Base-by-base conservation (phyloP, 495 filamentous ascomycete species). In the Cenococcum geophilum region DNA sequence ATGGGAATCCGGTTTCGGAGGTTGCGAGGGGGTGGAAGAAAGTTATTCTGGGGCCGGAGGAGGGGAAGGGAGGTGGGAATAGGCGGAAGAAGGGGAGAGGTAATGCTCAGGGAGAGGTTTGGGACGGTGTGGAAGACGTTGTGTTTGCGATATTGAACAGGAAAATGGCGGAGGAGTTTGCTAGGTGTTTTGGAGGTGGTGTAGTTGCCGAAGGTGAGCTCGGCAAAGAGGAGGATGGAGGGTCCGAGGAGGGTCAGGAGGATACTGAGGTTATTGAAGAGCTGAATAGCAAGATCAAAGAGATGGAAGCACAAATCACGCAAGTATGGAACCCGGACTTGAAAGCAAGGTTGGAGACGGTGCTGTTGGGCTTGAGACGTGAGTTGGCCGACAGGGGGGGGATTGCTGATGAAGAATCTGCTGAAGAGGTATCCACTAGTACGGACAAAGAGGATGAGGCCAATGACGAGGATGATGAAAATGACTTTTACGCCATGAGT, bases 101-200 rank as follows among this genome's bases (percentile, higher is more conserved):
- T 14, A 62, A 37, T 18, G 37, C 14, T 32, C 27, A 32, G 27
- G 22, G 51, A 32, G 57, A 61, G 55, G 55, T 23, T 8, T 75
- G 72, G 69, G 58, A 59, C 57, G 74, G 74, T 45, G 65, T 72
- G 48, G 70, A 56, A 47, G 77, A 80, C 55, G 71, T 83, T 5
- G 74, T 81, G 48, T 83, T 82, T 71, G 80, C 78, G 23, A 71
- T 81, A 55, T 66, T 62, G 8, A 67, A 73, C 62, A 55, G 54
- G 8, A 70, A 25, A 25, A 72, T 73, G 71, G 62, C 66, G 0
- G 18, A 47, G 12, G 70, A 73, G 36, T 75, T 75, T 66, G 64
- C 65, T n/a, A 25, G 16, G 11, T 58, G 57, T 14, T 75, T 72
- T 63, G 60, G 57, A 4, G 59, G 57, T 18, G 59, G 62, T 3